A percentile compares a stretch with the other conserved stretches of the same genome.
These are phyloP conservation scores for Linum tenue DNA, from an alignment of 345 rosid genomes.

Conservation along the genomic window DNA sequence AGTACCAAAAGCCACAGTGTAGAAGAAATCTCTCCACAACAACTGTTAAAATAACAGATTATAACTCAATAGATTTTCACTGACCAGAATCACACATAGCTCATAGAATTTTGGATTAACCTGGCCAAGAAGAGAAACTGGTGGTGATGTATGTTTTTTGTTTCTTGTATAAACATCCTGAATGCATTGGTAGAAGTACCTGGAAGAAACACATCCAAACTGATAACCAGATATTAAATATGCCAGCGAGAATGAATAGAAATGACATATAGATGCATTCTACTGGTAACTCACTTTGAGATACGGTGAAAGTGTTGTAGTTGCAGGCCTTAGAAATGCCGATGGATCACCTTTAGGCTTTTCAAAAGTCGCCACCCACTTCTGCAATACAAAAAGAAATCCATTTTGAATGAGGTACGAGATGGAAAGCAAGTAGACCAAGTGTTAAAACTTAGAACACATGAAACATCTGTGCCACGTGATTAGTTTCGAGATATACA, in stretches of 20 bases:
- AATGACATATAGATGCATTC: background rate
- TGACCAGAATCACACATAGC: constrained; percentile 1
- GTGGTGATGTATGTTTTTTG: constrained; percentile 72
- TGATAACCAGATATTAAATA: constrained; percentile 32
- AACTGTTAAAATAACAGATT: constrained; percentile 33
- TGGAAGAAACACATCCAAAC: constrained; percentile 97
- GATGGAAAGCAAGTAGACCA: background rate
- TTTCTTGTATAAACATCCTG: constrained; percentile 46
- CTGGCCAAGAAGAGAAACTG: constrained; percentile 94
- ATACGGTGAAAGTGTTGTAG: constrained; percentile 86
- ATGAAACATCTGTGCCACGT: too few relatives aligned
- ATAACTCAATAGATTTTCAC: constrained; percentile 12
- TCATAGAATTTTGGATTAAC: constrained; percentile 26
- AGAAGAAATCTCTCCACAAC: constrained; percentile 91
- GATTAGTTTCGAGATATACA: too few relatives aligned
- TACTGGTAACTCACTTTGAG: constrained; percentile 57
- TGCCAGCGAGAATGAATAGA: background rate
- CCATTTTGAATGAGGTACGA: background rate
- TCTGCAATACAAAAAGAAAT: constrained; percentile 29
- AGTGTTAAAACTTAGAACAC: too few relatives aligned
- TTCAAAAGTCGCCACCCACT: constrained; percentile 93
- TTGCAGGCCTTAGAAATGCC: constrained; percentile 73
- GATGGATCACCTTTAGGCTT: constrained; percentile 96
- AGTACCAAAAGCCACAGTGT: constrained; percentile 76
- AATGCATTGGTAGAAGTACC: constrained; percentile 85